Evolutionary conservation across 768 basidiomycete species (phyloP), one percentile per base, ranked within the genome.

Genomic region (Podaxis carcinomalis): DNA sequence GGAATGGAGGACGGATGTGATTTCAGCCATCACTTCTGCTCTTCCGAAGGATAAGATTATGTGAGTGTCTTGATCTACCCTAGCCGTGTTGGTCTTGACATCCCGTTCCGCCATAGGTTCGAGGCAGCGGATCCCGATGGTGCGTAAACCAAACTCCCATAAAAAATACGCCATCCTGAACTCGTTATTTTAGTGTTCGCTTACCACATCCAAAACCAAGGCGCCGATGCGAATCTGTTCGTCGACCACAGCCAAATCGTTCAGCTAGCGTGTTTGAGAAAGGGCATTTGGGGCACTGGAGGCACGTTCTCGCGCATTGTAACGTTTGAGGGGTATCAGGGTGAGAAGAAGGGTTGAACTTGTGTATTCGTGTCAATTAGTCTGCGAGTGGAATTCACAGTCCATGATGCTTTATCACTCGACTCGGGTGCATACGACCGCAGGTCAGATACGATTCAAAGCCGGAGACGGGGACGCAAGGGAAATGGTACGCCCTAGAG

Each of bases 251-350:
- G 75, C 51, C 78, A 79, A 58, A 73, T 76, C 55, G 76, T 80
- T 44, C 77, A 81, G 66, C 69, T 79, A 54, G 74, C 77, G 5
- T 79, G 77, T 65, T 67, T 78, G 53, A 69, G 77, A 56, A 73
- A 73, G 37, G 78, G 78, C 23, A 78, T 80, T 19, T 80, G 78
- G 78, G 77, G 78, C 36, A 78, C 78, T 36, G 75, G 74, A 32
- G 68, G 71, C 54, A 80, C 77, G 16, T 79, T 80, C 58, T 75
- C 71, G n/a, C 70, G 74, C 46, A 68, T 80, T 16, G 75, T 81
- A 14, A 79, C 78, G 23, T 78, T 79, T 59, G 68, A 56, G 47
- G 57, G 62, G 5, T 44, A 56, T 49, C 62, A 63, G 40, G 49
- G 35, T 3, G 23, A 27, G 11, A 59, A 28, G 21, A 59, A 63